These are phyloP conservation scores for Multifurca ochricompacta DNA, from an alignment of 768 basidiomycete genomes.

Conservation along the genomic window DNA sequence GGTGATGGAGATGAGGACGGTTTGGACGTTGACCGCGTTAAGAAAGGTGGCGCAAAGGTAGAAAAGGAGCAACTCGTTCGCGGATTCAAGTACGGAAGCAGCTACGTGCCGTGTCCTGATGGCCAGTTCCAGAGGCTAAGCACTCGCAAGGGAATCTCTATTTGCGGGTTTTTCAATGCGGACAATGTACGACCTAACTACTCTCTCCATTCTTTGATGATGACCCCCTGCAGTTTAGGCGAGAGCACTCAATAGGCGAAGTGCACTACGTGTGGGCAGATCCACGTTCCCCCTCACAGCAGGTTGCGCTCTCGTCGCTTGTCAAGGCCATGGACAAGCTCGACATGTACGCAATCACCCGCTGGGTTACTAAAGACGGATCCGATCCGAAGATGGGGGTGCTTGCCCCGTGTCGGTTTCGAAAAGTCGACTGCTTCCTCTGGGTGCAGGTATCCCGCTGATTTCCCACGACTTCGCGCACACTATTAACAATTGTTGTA, in stretches of 20 bases:
- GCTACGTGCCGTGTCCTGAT: conserved; percentile 80
- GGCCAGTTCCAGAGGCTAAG: conserved; percentile 68
- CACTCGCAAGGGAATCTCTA: conserved; percentile 81
- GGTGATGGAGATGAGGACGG: conserved; percentile 33
- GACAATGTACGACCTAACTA: conserved; percentile 44
- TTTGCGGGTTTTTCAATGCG: conserved; percentile 72
- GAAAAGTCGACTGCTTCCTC: conserved; percentile 68
- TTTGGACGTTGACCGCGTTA: conserved; percentile 31
- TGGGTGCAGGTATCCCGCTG: conserved; percentile 65
- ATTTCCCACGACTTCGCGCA: too few relatives aligned
- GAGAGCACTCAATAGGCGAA: conserved; percentile 78
- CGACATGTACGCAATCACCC: conserved; percentile 65
- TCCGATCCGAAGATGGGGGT: conserved; percentile 83
- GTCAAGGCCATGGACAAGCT: conserved; percentile 71
- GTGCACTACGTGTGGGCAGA: conserved; percentile 82
- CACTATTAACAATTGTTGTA: too few relatives aligned
- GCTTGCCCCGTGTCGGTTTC: conserved; percentile 52
- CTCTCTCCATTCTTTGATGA: not conserved
- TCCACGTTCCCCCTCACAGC: conserved; percentile 52
- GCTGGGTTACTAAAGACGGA: conserved; percentile 70
- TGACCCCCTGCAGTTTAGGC: conserved; percentile 53
- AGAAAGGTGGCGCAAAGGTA: conserved; percentile 41
- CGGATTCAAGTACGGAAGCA: conserved; percentile 87
- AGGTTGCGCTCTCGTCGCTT: conserved; percentile 82
- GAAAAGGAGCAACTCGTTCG: conserved; percentile 72